phyloP scores from a whole-genome alignment of 2,329 filamentous ascomycete species.

The Endoconidiophora polonica region DNA sequence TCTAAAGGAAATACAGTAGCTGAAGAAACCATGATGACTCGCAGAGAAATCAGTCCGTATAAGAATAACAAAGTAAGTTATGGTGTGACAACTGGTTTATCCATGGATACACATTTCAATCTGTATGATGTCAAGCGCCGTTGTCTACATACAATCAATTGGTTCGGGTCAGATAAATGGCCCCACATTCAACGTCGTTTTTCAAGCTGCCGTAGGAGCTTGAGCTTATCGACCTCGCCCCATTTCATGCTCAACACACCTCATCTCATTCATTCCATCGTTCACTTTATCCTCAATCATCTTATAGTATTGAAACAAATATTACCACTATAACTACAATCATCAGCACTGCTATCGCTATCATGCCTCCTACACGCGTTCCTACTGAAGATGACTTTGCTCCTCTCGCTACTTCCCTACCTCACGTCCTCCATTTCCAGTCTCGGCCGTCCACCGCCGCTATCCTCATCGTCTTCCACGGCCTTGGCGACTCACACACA shows the following conservation, averaged over 20 bases:
- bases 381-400: conserved; percentile 34
- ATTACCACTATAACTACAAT: background rate
- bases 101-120: no score
- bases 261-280: background rate
- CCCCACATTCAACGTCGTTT: no score
- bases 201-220: no score
- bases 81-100: no score
- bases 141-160: background rate
- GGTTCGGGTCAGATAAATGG: no score
- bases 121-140: no score
- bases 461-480: conserved; percentile 68
- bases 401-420: conserved; percentile 25
- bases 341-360: conserved; percentile 13
- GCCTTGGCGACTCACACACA: conserved; percentile 57
- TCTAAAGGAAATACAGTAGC: no score
- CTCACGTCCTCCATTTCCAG: conserved; percentile 31
- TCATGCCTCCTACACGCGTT: conserved; percentile 23
- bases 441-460: conserved; percentile 49
- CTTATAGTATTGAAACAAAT: no score
- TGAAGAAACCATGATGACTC: no score
- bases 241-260: background rate
- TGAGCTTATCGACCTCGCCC: conserved; percentile 1
- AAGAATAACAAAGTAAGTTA: no score
- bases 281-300: background rate
- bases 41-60: no score